phyloP scores from a whole-genome alignment of 148 eudicot species.

The Dianthus caryophyllus region DNA sequence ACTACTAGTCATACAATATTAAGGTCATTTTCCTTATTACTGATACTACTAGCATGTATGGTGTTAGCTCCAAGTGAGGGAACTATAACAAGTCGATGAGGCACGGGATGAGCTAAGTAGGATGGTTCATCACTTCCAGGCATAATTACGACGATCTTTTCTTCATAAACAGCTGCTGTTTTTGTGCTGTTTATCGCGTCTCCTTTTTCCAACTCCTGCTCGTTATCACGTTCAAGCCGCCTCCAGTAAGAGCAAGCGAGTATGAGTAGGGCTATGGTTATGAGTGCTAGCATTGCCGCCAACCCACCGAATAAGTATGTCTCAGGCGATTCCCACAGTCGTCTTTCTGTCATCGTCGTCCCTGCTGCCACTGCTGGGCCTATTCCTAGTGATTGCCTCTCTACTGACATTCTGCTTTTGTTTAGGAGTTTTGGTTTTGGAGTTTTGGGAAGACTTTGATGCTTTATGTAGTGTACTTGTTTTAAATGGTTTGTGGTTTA shows the following conservation, averaged over 20 bases:
- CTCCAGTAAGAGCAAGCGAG: slow-evolving; percentile 75
- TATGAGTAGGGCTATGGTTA: slow-evolving; percentile 70
- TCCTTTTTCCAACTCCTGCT: slow-evolving; percentile 33
- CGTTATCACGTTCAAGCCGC: slow-evolving; percentile 1
- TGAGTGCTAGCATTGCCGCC: slow-evolving; percentile 72
- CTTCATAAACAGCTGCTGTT: slow-evolving; percentile 39
- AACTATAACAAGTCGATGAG: background rate
- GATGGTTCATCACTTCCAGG: slow-evolving; percentile 65
- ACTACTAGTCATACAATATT: too few species aligned
- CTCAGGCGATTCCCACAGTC: slow-evolving; percentile 75
- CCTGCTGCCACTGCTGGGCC: slow-evolving; percentile 5
- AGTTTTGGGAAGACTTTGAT: too few species aligned
- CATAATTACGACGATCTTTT: slow-evolving; percentile 70
- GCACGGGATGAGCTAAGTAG: slow-evolving; percentile 45
- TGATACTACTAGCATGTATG: background rate
- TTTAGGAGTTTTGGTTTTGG: too few species aligned
- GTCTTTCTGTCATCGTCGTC: background rate
- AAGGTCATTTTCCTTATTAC: slow-evolving; percentile 6
- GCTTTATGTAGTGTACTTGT: too few species aligned
- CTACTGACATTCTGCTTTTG: background rate
- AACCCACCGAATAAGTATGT: slow-evolving; percentile 76
- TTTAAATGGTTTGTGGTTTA: too few species aligned
- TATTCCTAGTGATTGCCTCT: slow-evolving; percentile 11
- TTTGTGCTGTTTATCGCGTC: slow-evolving; percentile 19
- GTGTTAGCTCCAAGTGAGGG: background rate